These are phyloP conservation scores for Aspergillus tamarii DNA, from an alignment of 2,329 filamentous ascomycete species.

Conservation along the genomic window DNA sequence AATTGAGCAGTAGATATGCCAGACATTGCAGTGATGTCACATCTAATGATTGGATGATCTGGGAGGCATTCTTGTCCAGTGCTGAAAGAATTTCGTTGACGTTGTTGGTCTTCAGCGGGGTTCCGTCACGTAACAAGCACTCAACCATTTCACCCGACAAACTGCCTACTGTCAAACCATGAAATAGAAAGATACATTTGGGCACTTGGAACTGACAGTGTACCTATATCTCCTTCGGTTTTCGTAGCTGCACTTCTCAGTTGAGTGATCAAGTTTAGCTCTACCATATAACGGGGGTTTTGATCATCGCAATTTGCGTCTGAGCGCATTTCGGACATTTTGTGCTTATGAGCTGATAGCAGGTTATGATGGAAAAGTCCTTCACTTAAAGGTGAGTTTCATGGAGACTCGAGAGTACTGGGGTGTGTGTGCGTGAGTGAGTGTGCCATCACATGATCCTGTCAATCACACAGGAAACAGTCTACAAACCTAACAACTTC, in stretches of 20 bases:
- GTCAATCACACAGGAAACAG: neutral
- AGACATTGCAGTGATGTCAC: slow-evolving; percentile 17
- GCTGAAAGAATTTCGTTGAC: slow-evolving; percentile 8
- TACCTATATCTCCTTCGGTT: neutral
- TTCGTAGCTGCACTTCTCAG: neutral
- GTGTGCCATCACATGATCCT: slow-evolving; percentile 4
- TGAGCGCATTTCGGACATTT: neutral
- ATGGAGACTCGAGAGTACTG: neutral
- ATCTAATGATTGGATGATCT: slow-evolving; percentile 11
- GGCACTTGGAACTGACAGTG: neutral
- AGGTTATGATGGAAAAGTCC: neutral
- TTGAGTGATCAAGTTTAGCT: neutral
- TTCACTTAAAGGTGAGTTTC: neutral
- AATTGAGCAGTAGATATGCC: slow-evolving; percentile 21
- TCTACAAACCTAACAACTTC: neutral
- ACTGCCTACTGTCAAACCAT: neutral
- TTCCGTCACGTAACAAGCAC: slow-evolving; percentile 7
- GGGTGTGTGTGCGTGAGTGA: neutral
- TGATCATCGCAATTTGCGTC: neutral
- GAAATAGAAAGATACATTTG: neutral
- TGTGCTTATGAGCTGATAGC: neutral
- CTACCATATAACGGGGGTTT: neutral
- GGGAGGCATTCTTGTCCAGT: slow-evolving; percentile 1
- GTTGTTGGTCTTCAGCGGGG: neutral
- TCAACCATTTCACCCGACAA: slow-evolving; percentile 12